A percentile compares a stretch with the other conserved stretches of the same genome.
Conservation (phyloP, 371 early-diverging fungal species). For the Spraguea lophii region DNA sequence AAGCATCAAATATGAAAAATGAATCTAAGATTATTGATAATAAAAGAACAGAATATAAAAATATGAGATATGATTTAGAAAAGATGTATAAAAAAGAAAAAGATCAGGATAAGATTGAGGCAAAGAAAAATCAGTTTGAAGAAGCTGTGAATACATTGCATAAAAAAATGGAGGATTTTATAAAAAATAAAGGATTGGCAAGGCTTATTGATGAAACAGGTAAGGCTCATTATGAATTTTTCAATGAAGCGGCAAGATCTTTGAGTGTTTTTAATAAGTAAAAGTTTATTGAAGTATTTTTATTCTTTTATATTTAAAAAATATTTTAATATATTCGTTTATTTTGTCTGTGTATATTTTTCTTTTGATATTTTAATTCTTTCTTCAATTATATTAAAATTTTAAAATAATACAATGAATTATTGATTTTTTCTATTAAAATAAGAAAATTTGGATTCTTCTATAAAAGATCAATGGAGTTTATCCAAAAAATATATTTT, state of each 20-base stretch:
- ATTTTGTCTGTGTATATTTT: too few relatives aligned
- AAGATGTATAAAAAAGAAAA: constrained; percentile 2
- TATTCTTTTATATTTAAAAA: background rate
- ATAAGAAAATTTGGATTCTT: too few relatives aligned
- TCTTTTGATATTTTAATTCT: too few relatives aligned
- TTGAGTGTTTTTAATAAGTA: background rate
- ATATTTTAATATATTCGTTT: background rate
- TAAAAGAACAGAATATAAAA: constrained; percentile 23
- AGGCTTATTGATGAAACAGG: constrained; percentile 14
- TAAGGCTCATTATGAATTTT: constrained; percentile 13
- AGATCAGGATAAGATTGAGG: background rate
- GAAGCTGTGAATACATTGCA: background rate
- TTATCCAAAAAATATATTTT: too few relatives aligned
- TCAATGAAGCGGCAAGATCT: background rate
- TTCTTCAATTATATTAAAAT: too few relatives aligned
- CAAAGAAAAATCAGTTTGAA: constrained; percentile 7
- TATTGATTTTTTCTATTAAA: too few relatives aligned
- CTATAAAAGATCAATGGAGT: too few relatives aligned
- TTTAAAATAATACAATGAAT: too few relatives aligned
- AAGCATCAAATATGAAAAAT: constrained; percentile 21
- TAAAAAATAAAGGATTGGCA: constrained; percentile 18
- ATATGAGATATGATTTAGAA: constrained; percentile 38
- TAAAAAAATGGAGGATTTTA: constrained; percentile 23
- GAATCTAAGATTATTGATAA: constrained; percentile 25
- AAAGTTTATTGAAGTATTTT: background rate